Evolutionary conservation across 176 grass and related monocot species (phyloP), one percentile per base, ranked within the genome.

Genomic region (Oryza meyeriana): DNA sequence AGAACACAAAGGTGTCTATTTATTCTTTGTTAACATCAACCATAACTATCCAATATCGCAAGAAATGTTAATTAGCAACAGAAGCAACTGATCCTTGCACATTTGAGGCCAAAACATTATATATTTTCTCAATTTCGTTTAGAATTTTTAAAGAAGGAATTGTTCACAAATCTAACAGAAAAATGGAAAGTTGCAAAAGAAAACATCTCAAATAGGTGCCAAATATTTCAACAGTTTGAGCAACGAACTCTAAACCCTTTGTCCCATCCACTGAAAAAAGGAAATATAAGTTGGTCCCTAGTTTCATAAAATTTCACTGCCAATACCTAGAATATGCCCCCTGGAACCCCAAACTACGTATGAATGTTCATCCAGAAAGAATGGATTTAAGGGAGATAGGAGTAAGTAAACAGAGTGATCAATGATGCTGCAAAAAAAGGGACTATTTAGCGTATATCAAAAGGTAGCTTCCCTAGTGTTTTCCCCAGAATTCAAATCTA

Each of bases 171-270:
- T 77, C 12, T 32, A 76, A 40, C 4, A 36, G 10, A 75, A 75
- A 84, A 75, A 67, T 55, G 27, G 8, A 66, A 75, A 69, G 64
- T 18, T 66, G 44, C 61, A 76, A 75, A 75, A 2, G 3, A 40
- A 58, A 76, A 31, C 26, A 8, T 29, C 25, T 59, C 4, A 42
- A 69, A 76, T 29, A 4, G 9, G 38, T 28, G 5, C 64, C 45
- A 30, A 30, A 22, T 5, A 58, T 64, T 58, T 74, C 47, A 55
- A 66, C 29, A 41, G 36, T 59, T 28, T 59, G 17, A 20, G 55
- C 1, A 18, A 4, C 67, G 24, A 55, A 20, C 31, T 38, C 10
- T 39, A 27, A 12, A 64, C 28, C 27, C 61, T 59, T 59, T 62
- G 36, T 10, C 44, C 78, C 42, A 36, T 39, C 52, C 66, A 39